Conservation (phyloP, 1,284 basidiomycete genomes). For the Ganoderma multipileum region DNA sequence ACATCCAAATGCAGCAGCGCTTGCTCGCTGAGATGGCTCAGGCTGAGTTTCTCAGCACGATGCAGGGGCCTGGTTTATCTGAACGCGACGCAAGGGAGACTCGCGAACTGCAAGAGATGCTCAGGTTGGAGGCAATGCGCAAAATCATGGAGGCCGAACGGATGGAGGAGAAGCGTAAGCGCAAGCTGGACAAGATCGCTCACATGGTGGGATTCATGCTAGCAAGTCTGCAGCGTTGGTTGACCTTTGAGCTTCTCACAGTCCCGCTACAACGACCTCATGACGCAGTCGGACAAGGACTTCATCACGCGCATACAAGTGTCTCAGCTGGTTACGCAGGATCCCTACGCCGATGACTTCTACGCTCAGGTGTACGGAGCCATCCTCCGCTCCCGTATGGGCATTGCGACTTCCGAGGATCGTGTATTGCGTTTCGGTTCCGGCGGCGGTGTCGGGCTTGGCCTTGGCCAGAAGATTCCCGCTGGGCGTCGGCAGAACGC, state of each 20-base stretch:
- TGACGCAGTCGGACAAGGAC: slow-evolving; percentile 99
- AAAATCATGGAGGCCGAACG: slow-evolving; percentile 89
- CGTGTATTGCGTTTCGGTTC: slow-evolving; percentile 85
- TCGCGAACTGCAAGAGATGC: slow-evolving; percentile 66
- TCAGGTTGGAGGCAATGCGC: slow-evolving; percentile 80
- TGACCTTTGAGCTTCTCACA: slow-evolving; percentile 41
- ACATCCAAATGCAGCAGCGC: slow-evolving; percentile 74
- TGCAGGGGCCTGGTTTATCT: slow-evolving; percentile 55
- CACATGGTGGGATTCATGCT: slow-evolving; percentile 68
- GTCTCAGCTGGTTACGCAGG: slow-evolving; percentile 94
- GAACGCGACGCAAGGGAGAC: slow-evolving; percentile 35
- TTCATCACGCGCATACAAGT: slow-evolving; percentile 99
- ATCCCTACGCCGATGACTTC: slow-evolving; percentile 98
- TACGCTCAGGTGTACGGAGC: slow-evolving; percentile 97
- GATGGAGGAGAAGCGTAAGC: slow-evolving; percentile 82
- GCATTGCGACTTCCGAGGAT: slow-evolving; percentile 71
- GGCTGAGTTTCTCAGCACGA: slow-evolving; percentile 66
- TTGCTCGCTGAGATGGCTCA: slow-evolving; percentile 76
- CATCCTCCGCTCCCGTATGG: slow-evolving; percentile 78
- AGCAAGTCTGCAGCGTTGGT: background rate
- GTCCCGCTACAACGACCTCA: slow-evolving; percentile 97
- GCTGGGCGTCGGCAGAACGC: slow-evolving; percentile 82
- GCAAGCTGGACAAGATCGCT: slow-evolving; percentile 84
- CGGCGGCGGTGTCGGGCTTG: slow-evolving; percentile 83
- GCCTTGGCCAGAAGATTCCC: slow-evolving; percentile 69